Percentiles rank a stretch among this genome's conserved stretches.
phyloP scores from a whole-genome alignment of 1,284 basidiomycete species.

The Tranzscheliella williamsii region DNA sequence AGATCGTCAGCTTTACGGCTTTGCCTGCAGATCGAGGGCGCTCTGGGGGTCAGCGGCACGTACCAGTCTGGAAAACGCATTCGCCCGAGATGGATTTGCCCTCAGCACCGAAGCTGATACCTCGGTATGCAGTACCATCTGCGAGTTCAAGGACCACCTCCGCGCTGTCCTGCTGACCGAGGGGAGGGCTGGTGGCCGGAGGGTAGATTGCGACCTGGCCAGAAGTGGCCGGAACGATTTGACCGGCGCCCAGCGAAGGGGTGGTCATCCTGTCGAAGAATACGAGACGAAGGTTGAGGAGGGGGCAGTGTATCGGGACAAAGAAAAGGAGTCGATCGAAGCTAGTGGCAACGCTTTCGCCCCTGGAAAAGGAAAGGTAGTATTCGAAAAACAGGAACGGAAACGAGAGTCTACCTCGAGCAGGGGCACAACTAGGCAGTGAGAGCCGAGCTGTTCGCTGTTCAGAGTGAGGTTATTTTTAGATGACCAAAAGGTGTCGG shows the following conservation, averaged over 20 bases:
- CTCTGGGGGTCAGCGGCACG: conserved; percentile 59
- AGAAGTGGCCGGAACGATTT: conserved; percentile 20
- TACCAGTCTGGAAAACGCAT: conserved; percentile 99
- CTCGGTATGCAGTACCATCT: conserved; percentile 85
- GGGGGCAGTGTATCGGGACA: neutral
- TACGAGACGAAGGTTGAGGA: neutral
- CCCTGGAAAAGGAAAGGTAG: too few species aligned
- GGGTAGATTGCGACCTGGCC: conserved; percentile 26
- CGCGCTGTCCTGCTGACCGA: conserved; percentile 33
- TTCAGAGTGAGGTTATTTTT: conserved; percentile 36
- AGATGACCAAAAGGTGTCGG: too few species aligned
- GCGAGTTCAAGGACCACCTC: conserved; percentile 80
- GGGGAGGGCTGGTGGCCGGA: conserved; percentile 38
- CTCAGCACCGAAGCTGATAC: conserved; percentile 90
- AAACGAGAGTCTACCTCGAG: conserved; percentile 32
- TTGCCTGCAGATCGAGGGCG: too few species aligned
- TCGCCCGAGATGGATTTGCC: conserved; percentile 91
- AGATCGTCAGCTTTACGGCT: too few species aligned
- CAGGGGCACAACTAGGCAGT: conserved; percentile 5
- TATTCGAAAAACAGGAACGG: conserved; percentile 1
- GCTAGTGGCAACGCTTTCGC: too few species aligned
- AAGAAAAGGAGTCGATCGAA: conserved; percentile 1
- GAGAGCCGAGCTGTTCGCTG: too few species aligned
- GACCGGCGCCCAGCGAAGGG: conserved; percentile 44
- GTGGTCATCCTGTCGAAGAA: conserved; percentile 22